Conservation (phyloP, 495 filamentous ascomycete genomes). For the Pseudomonodictys pantanalensis region DNA sequence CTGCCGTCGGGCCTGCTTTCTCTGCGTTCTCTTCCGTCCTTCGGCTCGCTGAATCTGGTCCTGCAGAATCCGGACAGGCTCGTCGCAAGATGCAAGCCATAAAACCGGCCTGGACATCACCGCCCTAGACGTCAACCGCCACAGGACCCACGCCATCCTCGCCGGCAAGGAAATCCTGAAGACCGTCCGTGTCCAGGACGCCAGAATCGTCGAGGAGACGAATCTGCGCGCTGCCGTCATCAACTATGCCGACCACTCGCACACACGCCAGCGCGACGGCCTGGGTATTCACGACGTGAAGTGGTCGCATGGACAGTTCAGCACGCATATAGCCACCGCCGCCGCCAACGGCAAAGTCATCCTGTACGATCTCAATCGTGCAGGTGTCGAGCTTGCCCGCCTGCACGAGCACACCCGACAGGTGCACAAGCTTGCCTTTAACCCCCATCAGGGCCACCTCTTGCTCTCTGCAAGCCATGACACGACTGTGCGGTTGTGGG, state of each 20-base stretch:
- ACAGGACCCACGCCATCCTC: slow-evolving; percentile 72
- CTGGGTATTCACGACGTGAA: slow-evolving; percentile 80
- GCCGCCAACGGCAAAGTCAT: slow-evolving; percentile 83
- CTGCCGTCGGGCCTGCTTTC: neutral
- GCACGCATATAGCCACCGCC: slow-evolving; percentile 74
- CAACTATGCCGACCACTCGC: slow-evolving; percentile 62
- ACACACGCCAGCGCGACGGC: slow-evolving; percentile 63
- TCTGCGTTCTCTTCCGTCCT: neutral
- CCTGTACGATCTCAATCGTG: slow-evolving; percentile 75
- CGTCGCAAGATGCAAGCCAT: slow-evolving; percentile 71
- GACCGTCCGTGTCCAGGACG: slow-evolving; percentile 69
- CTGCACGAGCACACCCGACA: slow-evolving; percentile 86
- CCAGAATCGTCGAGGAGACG: slow-evolving; percentile 68
- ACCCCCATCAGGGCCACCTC: slow-evolving; percentile 71
- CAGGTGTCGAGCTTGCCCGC: slow-evolving; percentile 70
- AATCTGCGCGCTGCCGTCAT: slow-evolving; percentile 77
- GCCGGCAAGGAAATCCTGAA: slow-evolving; percentile 82
- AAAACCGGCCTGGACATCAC: slow-evolving; percentile 68
- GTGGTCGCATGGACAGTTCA: slow-evolving; percentile 68
- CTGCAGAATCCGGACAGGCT: slow-evolving; percentile 50
- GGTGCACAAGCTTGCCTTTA: slow-evolving; percentile 88
- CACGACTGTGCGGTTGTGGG: slow-evolving; percentile 80
- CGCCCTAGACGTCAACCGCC: slow-evolving; percentile 74
- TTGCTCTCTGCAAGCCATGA: slow-evolving; percentile 91
- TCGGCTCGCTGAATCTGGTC: slow-evolving; percentile 15